Evolutionary conservation across 2,329 filamentous ascomycete species (phyloP), one percentile per base, ranked within the genome.

Genomic region (Blastomyces gilchristii): DNA sequence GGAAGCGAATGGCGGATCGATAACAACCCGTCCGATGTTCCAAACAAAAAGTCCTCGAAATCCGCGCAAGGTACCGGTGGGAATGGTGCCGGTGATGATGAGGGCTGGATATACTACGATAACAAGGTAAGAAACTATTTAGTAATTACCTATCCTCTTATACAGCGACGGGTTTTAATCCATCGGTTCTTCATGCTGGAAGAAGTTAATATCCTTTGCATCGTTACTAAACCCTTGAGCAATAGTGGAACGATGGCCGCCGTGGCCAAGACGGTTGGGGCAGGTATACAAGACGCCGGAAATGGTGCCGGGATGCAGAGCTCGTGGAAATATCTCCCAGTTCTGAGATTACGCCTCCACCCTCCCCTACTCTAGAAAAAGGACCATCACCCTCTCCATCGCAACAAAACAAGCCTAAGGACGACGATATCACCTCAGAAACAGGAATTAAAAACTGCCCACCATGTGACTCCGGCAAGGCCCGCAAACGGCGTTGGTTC

Each of bases 71-170:
- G 69, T 47, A 58, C 63, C n/a, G 63, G 61, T 18, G 61, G 62
- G 65, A 65, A 85, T 62, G 79, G 80, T 2, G 79, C 83, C 0
- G 82, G 86, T 31, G 43, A 59, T 12, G 87, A 84, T 3, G 86
- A 87, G 68, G 94, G 92, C 0, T 99, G 94, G 94, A 90, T 96
- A 47, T 99, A 94, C 75, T 99, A 97, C 72, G 94, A 99, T 71
- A 97, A 93, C 74, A 97, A 96, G 86, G 90, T 91, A 78, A 65
- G 79, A 45, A n/a, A 43, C 39, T 25, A 25, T 53, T 39, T 39
- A 8, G 18, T 22, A 41, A 41, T 37, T n/a, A 37, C 3, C 22
- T 8, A n/a, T 12, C 52, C 34, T 25, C 31, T 41, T 41, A 25
- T 12, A 25, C 11, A 5, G 54, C 37, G 11, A 43, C 25, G 9